A percentile compares a stretch with the other conserved stretches of the same genome.
These are phyloP conservation scores for Penicillium alfredii DNA, from an alignment of 495 filamentous ascomycete genomes.

Conservation along the genomic window DNA sequence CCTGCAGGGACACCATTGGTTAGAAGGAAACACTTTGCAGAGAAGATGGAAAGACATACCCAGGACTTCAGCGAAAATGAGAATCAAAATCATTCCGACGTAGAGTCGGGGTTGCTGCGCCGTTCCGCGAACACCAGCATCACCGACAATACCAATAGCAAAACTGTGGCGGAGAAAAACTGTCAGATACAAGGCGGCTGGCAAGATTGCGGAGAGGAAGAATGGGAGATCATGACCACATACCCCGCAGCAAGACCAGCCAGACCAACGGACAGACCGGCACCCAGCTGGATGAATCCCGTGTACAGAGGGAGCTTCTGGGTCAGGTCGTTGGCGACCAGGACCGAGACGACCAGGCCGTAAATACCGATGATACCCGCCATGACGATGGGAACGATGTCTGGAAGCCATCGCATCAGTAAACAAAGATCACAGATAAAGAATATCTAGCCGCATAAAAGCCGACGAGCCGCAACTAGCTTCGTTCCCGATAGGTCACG, in stretches of 20 bases:
- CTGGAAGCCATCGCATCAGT: slow-evolving; percentile 49
- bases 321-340: slow-evolving; percentile 86
- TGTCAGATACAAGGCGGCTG: slow-evolving; percentile 10
- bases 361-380: slow-evolving; percentile 99
- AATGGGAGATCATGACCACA: slow-evolving; percentile 12
- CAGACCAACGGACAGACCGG: slow-evolving; percentile 92
- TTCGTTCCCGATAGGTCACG: too few species aligned
- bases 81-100: slow-evolving; percentile 99
- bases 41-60: slow-evolving; percentile 51
- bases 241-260: slow-evolving; percentile 94
- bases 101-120: slow-evolving; percentile 96
- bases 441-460: too few species aligned
- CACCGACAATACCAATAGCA: slow-evolving; percentile 98
- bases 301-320: slow-evolving; percentile 85
- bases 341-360: slow-evolving; percentile 95
- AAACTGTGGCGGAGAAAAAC: slow-evolving; percentile 46
- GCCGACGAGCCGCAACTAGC: too few species aligned
- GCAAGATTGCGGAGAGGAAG: background rate
- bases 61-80: slow-evolving; percentile 99
- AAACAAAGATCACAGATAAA: too few species aligned
- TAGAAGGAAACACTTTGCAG: background rate
- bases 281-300: slow-evolving; percentile 94
- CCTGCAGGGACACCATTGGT: slow-evolving; percentile 38
- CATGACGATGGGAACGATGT: slow-evolving; percentile 99
- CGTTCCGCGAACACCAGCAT: slow-evolving; percentile 96